Evolutionary conservation across 192 early-diverging fungal genomes (phyloP).

Genomic region (Spizellomyces punctatus): DNA sequence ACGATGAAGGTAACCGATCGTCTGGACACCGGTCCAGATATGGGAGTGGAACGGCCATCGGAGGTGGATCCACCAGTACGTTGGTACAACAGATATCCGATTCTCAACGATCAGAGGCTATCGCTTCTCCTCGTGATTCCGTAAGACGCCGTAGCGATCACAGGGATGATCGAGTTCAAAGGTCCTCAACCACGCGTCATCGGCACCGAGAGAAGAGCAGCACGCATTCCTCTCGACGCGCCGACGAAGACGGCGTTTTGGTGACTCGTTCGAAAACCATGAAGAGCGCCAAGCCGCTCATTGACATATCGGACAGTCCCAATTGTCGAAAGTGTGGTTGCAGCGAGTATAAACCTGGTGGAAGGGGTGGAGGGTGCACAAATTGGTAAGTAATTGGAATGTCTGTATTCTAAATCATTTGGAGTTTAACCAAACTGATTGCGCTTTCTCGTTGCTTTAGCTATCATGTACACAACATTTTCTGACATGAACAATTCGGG

Average conservation of each 20-base stretch:
- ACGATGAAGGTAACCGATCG: constrained; percentile 5
- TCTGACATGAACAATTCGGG: not conserved
- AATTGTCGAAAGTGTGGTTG: constrained; percentile 51
- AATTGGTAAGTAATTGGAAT: constrained; percentile 16
- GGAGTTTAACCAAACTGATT: too few relatives aligned
- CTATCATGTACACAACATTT: not conserved
- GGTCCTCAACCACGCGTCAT: too few relatives aligned
- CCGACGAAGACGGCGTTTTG: too few relatives aligned
- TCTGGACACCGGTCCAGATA: not conserved
- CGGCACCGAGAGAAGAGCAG: too few relatives aligned
- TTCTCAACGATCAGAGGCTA: not conserved
- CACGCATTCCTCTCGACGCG: too few relatives aligned
- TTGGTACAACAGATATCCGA: not conserved
- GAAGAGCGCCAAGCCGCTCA: constrained; percentile 33
- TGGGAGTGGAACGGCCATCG: not conserved
- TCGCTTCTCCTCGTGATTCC: too few relatives aligned
- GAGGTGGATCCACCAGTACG: not conserved
- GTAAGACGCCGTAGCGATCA: too few relatives aligned
- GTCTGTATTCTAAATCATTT: too few relatives aligned
- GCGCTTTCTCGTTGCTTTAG: too few relatives aligned
- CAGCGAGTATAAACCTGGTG: constrained; percentile 37
- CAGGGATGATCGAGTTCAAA: too few relatives aligned
- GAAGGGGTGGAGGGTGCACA: constrained; percentile 2
- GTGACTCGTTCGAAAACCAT: too few relatives aligned
- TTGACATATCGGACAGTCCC: constrained; percentile 42